Base-by-base conservation (phyloP, 2,329 filamentous ascomycete genomes). In the Phyllosticta capitalensis region DNA sequence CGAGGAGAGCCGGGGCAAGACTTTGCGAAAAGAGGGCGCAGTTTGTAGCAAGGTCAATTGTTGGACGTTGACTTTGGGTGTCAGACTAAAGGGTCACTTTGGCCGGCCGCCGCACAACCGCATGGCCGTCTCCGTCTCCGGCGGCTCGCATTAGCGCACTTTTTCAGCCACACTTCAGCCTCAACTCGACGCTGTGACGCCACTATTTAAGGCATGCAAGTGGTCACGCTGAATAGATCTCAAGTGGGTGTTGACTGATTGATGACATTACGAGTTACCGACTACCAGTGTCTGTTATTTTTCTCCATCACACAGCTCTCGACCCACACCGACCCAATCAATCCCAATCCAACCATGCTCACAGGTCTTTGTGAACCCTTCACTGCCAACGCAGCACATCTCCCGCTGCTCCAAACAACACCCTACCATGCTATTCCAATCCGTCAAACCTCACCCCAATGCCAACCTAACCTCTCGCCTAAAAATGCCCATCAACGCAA, bases 1-100 rank as follows among this genome's bases (percentile, higher is more conserved):
- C n/a, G 22, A 58, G 33, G 21, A 19, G 24, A 26, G 38, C 19
- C 24, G 56, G 51, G 17, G 14, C 38, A 12, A 7, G 14, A 7
- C 17, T 45, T 45, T 50, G 52, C 52, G 12, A 50, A 49, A 51
- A 45, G n/a, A n/a, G n/a, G n/a, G n/a, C n/a, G n/a, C n/a, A n/a
- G n/a, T n/a, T n/a, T n/a, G n/a, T n/a, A n/a, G n/a, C n/a, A n/a
- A n/a, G n/a, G n/a, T n/a, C 24, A 26, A 59, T 22, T 9, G 49
- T 30, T 30, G 52, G 20, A 51, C 24, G 19, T 50, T 19, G 52
- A n/a, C 20, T 48, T 51, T 54, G 33, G 21, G 57, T 58, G 50
- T 59, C 57, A 59, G 52, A 26, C 56, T 30, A 58, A 58, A 58
- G 56, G 49, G 49, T 58, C 56, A 45, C 52, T 30, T 58, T 58